A percentile compares a stretch with the other conserved stretches of the same genome.
Conservation (phyloP, 352 stramenopile species). For the Phytophthora fragariaefolia region DNA sequence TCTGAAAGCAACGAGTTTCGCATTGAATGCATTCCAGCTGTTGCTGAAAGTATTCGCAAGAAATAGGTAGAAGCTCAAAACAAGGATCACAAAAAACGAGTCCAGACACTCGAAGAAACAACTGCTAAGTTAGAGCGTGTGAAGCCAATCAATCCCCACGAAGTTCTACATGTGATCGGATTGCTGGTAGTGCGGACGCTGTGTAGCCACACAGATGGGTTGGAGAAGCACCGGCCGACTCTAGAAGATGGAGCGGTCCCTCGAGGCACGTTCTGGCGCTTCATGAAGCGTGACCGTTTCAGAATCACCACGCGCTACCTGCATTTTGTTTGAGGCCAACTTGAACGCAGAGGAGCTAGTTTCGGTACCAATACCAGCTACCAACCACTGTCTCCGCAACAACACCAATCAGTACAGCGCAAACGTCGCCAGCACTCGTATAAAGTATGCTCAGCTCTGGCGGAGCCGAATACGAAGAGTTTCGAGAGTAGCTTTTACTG, state of each 20-base stretch:
- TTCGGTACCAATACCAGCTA: background rate
- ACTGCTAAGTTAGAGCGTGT: background rate
- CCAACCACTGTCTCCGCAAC: background rate
- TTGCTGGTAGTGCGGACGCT: background rate
- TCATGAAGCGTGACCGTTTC: slow-evolving; percentile 30
- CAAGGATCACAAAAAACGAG: background rate
- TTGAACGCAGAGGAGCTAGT: background rate
- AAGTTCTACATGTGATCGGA: background rate
- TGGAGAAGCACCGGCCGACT: background rate
- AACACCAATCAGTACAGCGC: background rate
- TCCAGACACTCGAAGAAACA: background rate
- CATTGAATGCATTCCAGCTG: background rate
- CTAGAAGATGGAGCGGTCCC: slow-evolving; percentile 3
- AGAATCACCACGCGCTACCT: too few relatives aligned
- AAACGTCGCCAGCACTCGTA: background rate
- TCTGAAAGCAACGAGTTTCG: background rate
- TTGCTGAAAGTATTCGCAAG: background rate
- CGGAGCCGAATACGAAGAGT: background rate
- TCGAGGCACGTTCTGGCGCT: slow-evolving; percentile 3
- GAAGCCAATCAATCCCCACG: background rate
- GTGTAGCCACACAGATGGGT: background rate
- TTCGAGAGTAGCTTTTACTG: background rate
- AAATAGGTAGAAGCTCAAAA: background rate
- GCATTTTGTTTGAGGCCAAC: background rate
- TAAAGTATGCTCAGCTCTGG: background rate